phyloP scores from a whole-genome alignment of 2,329 filamentous ascomycete species.

The Huntiella moniliformis region DNA sequence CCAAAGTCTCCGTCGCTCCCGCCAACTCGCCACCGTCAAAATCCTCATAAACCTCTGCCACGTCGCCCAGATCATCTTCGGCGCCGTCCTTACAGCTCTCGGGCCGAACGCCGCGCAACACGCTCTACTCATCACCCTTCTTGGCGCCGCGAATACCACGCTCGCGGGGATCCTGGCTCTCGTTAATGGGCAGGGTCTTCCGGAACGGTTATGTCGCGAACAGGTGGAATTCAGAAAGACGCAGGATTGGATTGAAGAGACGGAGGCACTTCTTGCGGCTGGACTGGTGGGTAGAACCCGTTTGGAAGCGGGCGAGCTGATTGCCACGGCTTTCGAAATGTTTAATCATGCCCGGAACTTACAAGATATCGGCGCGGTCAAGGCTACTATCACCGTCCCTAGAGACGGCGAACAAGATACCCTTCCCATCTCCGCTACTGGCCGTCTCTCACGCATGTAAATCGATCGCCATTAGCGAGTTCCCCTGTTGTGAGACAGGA shows the following conservation, averaged over 20 bases:
- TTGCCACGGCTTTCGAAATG: constrained; percentile 24
- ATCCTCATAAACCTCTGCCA: constrained; percentile 24
- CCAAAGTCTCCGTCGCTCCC: not conserved
- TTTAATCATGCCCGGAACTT: constrained; percentile 22
- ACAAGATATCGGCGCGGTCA: constrained; percentile 5
- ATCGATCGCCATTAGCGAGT: no score
- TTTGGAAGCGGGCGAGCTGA: constrained; percentile 24
- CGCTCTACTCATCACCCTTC: constrained; percentile 31
- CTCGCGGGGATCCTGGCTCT: constrained; percentile 42
- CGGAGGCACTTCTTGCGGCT: constrained; percentile 25
- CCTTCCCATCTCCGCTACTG: not conserved
- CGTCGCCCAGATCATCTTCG: constrained; percentile 28
- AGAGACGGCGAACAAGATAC: not conserved
- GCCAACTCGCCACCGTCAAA: constrained; percentile 20
- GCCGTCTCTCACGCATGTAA: no score
- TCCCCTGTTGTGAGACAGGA: no score
- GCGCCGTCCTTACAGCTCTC: constrained; percentile 27
- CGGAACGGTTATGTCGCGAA: constrained; percentile 27
- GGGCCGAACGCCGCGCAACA: constrained; percentile 29
- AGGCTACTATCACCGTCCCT: not conserved
- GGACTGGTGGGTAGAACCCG: constrained; percentile 24
- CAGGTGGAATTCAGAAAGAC: constrained; percentile 27
- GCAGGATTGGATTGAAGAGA: constrained; percentile 36
- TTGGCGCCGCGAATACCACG: constrained; percentile 44
- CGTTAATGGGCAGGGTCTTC: constrained; percentile 31